phyloP scores from a whole-genome alignment of 1,284 basidiomycete genomes.

The Ustilago trichophora region DNA sequence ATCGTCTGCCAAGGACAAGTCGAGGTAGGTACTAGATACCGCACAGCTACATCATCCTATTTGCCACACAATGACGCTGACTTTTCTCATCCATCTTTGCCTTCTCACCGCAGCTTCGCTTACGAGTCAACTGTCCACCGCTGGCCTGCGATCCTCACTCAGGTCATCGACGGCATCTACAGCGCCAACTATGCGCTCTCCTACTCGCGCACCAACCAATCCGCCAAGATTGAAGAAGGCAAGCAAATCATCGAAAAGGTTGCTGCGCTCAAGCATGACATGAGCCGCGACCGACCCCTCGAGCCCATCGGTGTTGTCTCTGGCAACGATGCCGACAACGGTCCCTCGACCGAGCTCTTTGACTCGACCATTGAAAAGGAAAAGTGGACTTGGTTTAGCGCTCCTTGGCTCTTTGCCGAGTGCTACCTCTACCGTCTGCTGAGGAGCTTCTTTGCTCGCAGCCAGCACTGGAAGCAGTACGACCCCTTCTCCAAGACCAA shows the following conservation, averaged over 20 bases:
- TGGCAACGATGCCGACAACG: constrained; percentile 72
- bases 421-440: constrained; percentile 82
- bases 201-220: constrained; percentile 69
- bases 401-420: constrained; percentile 91
- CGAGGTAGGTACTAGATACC: constrained; percentile 13
- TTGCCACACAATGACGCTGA: too few species aligned
- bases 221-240: constrained; percentile 72
- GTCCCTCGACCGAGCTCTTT: constrained; percentile 69
- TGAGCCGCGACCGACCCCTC: constrained; percentile 81
- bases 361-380: constrained; percentile 45
- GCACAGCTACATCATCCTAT: too few species aligned
- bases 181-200: constrained; percentile 66
- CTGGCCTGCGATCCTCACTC: constrained; percentile 90
- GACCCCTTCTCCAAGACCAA: constrained; percentile 90
- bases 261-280: constrained; percentile 86
- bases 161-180: constrained; percentile 78
- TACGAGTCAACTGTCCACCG: constrained; percentile 74
- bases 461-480: constrained; percentile 77
- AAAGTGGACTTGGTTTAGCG: constrained; percentile 84
- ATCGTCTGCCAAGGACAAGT: constrained; percentile 47
- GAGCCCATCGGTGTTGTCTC: constrained; percentile 67
- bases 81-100: too few species aligned
- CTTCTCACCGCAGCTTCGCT: constrained; percentile 68
- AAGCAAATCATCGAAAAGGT: constrained; percentile 81
- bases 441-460: constrained; percentile 77